Evolutionary conservation across 2,329 filamentous ascomycete species (phyloP), one percentile per base, ranked within the genome.

Genomic region (Aspergillus ochraceus): DNA sequence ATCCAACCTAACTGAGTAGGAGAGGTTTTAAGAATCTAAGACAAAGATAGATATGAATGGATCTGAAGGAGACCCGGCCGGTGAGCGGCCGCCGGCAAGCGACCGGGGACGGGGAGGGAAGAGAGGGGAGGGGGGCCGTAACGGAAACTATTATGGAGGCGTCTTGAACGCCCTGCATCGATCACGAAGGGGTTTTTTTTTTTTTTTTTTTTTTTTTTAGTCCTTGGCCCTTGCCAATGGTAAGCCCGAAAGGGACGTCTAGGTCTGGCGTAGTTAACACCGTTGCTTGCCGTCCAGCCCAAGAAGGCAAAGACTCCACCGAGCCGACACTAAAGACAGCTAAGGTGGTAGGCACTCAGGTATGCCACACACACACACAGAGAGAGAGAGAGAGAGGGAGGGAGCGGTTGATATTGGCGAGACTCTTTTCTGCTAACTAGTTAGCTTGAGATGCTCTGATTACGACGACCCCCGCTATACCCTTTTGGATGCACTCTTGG

Each of bases 151-250:
- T 58, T 60, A 60, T 58, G 63, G 52, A 60, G 50, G 58, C 55
- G 36, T 58, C 61, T 60, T 52, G 61, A 68, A 45, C 66, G 70
- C 62, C 65, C 67, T 69, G 62, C 66, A 67, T 64, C 66, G 60
- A 68, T 69, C 67, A 66, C 53, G 61, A 53, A 47, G 52, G 32
- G 12, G 5, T 24, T 24, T 24, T 24, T 24, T 24, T 24, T 24
- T 24, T 24, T 24, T 24, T 24, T 24, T 24, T 22, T 22, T 26
- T 12, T 26, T 47, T 57, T 57, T 36, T 11, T 11, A 29, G 11
- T 22, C 42, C 55, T 55, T 42, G 36, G 36, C 14, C 17, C 4
- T n/a, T 66, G 52, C 59, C 64, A 68, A 66, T 65, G 22, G 55
- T 39, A 60, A 42, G 22, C 20, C 17, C 19, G 49, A 47, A 22